Percentiles rank a stretch among this genome's conserved stretches.
Evolutionary conservation across 116 monocot species (phyloP).

Genomic region (Posidonia oceanica): DNA sequence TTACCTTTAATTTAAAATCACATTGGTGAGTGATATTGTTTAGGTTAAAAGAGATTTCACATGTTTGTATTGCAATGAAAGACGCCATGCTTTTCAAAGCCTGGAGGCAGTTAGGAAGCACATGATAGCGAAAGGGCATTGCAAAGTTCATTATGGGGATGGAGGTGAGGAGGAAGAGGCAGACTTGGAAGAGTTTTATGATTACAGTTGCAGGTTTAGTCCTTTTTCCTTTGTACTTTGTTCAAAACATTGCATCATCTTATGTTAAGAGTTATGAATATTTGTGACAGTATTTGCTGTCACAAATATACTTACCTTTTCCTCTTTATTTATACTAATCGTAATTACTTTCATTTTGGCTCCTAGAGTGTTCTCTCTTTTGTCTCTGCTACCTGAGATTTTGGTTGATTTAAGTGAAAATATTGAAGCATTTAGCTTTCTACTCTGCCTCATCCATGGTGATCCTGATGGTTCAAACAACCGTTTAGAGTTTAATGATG

Average conservation of each 20-base stretch:
- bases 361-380: background rate
- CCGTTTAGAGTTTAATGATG: too few relatives aligned
- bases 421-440: too few relatives aligned
- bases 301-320: too few relatives aligned
- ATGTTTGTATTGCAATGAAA: slow-evolving; percentile 94
- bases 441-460: too few relatives aligned
- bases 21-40: background rate
- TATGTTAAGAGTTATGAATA: too few relatives aligned
- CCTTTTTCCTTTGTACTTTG: background rate
- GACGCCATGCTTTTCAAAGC: slow-evolving; percentile 84
- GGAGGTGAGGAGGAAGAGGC: slow-evolving; percentile 91
- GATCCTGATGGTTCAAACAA: too few relatives aligned
- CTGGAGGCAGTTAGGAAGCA: slow-evolving; percentile 96
- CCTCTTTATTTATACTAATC: background rate
- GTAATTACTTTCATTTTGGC: background rate
- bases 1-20: background rate
- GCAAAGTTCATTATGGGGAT: slow-evolving; percentile 84
- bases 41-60: slow-evolving; percentile 79
- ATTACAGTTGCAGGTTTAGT: slow-evolving; percentile 80
- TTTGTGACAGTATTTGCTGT: too few relatives aligned
- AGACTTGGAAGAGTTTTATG: slow-evolving; percentile 94
- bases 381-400: too few relatives aligned
- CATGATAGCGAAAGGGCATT: slow-evolving; percentile 93
- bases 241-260: too few relatives aligned
- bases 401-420: too few relatives aligned